phyloP scores from a whole-genome alignment of 2,329 filamentous ascomycete genomes.

The Hypoxylon sp. region DNA sequence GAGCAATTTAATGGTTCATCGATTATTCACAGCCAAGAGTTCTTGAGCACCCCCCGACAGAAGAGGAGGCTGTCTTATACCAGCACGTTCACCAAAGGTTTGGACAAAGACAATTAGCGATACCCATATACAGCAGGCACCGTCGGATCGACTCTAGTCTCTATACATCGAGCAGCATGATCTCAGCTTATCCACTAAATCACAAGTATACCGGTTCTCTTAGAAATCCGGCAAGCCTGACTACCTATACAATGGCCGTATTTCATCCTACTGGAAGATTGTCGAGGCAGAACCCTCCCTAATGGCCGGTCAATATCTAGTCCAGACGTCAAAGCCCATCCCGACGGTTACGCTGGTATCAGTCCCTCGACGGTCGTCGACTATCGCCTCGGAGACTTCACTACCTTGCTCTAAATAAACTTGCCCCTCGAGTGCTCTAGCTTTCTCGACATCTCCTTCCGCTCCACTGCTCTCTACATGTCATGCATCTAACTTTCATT shows the following conservation, averaged over 20 bases:
- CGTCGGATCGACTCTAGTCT: constrained; percentile 35
- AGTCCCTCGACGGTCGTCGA: constrained; percentile 7
- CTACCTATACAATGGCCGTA: constrained; percentile 35
- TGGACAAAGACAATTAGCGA: constrained; percentile 44
- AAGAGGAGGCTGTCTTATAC: constrained; percentile 26
- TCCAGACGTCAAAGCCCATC: constrained; percentile 15
- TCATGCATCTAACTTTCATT: constrained; percentile 15
- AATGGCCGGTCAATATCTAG: constrained; percentile 30
- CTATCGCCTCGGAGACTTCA: not conserved
- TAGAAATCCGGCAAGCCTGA: constrained; percentile 30
- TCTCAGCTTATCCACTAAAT: constrained; percentile 33
- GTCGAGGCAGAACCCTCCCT: constrained; percentile 21
- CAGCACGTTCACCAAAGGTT: constrained; percentile 38
- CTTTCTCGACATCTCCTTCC: constrained; percentile 4
- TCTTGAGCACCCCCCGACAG: constrained; percentile 27
- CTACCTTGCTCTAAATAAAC: constrained; percentile 16
- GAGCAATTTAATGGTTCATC: constrained; percentile 42
- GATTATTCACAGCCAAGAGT: constrained; percentile 39
- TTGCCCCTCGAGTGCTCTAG: constrained; percentile 21
- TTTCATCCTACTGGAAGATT: constrained; percentile 27
- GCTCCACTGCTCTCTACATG: constrained; percentile 1
- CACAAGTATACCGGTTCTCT: constrained; percentile 25
- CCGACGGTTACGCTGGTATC: constrained; percentile 10
- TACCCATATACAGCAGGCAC: constrained; percentile 35
- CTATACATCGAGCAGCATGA: constrained; percentile 42